Evolutionary conservation across 805 yeast species (phyloP).

Genomic region (Debaryomyces castellii): DNA sequence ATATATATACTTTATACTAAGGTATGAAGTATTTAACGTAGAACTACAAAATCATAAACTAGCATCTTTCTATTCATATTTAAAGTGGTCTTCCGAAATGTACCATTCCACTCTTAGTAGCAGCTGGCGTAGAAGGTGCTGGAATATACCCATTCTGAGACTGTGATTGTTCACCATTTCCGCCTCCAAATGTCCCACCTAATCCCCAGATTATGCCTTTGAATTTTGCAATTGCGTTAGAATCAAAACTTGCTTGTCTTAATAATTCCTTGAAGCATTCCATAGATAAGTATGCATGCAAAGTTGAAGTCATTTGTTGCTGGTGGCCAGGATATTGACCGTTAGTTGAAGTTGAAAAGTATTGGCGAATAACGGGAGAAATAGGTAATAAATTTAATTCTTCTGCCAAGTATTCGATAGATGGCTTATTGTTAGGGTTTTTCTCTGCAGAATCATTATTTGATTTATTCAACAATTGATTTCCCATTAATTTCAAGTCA

Average conservation of each 20-base stretch:
- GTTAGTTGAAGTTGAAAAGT: conserved; percentile 22
- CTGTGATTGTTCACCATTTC: neutral
- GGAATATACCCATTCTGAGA: conserved; percentile 8
- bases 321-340: conserved; percentile 22
- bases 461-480: conserved; percentile 30
- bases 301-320: conserved; percentile 46
- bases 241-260: conserved; percentile 24
- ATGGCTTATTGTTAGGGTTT: conserved; percentile 33
- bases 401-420: conserved; percentile 66
- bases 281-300: conserved; percentile 64
- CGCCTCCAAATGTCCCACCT: conserved; percentile 22
- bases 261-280: conserved; percentile 62
- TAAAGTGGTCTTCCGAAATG: conserved; percentile 31
- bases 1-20: neutral
- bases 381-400: conserved; percentile 64
- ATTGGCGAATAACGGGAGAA: conserved; percentile 46
- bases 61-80: neutral
- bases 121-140: conserved; percentile 25
- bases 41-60: neutral
- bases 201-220: conserved; percentile 56
- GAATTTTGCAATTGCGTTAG: conserved; percentile 29
- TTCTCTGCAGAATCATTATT: conserved; percentile 10
- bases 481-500: conserved; percentile 67
- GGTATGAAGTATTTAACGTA: neutral
- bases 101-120: conserved; percentile 21